Conservation (phyloP, 2,329 filamentous ascomycete species). For the Blumeria hordei region DNA sequence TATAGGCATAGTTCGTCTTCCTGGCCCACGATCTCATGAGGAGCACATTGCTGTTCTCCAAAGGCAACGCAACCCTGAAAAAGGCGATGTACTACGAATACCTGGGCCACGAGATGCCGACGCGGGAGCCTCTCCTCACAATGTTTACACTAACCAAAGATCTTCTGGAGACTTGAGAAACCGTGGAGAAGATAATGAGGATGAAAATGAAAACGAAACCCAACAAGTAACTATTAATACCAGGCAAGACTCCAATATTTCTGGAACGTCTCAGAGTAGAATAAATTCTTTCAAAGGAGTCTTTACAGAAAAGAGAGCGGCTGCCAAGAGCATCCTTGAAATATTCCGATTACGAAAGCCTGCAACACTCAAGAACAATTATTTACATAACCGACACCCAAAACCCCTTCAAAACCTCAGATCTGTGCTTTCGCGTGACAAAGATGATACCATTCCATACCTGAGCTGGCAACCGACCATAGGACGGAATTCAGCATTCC, state of each 20-base stretch:
- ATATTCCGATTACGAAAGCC: conserved; percentile 21
- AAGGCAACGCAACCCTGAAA: conserved; percentile 50
- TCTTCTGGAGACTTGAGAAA: background rate
- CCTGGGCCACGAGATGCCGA: conserved; percentile 83
- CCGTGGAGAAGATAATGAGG: conserved; percentile 5
- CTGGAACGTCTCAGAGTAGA: background rate
- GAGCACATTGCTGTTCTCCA: conserved; percentile 77
- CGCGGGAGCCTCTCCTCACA: conserved; percentile 46
- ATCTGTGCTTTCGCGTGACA: conserved; percentile 18
- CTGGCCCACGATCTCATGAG: conserved; percentile 31
- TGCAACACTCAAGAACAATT: conserved; percentile 17
- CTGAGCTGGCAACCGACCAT: conserved; percentile 85
- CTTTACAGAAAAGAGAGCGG: conserved; percentile 6
- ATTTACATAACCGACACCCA: conserved; percentile 1
- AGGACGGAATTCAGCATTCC: conserved; percentile 77
- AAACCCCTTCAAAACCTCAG: conserved; percentile 27
- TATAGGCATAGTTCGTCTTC: conserved; percentile 25
- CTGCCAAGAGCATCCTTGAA: conserved; percentile 7
- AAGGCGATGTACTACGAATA: conserved; percentile 58
- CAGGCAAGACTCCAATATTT: background rate
- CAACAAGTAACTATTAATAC: conserved; percentile 6
- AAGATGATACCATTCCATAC: conserved; percentile 52
- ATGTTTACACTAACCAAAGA: conserved; percentile 18
- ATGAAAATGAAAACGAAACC: conserved; percentile 12
- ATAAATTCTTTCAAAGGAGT: background rate